Evolutionary conservation across 2,329 filamentous ascomycete species (phyloP).

Genomic region (Dactylella cylindrospora): DNA sequence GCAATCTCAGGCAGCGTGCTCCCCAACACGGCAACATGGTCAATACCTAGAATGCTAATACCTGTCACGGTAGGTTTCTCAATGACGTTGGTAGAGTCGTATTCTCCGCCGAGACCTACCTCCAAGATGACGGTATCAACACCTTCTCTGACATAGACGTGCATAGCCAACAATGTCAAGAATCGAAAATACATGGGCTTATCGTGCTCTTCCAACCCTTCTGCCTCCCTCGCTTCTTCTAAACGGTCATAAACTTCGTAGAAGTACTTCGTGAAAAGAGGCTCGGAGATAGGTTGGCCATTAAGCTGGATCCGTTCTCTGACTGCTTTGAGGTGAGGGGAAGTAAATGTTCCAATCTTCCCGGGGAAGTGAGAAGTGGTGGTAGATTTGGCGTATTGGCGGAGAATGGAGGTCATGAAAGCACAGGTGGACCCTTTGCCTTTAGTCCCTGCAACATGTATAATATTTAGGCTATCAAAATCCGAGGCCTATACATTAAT

Average conservation of each 20-base stretch:
- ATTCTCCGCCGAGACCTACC: conserved; percentile 91
- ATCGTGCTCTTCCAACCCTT: conserved; percentile 59
- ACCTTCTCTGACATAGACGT: conserved; percentile 74
- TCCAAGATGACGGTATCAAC: conserved; percentile 81
- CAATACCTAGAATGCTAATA: conserved; percentile 79
- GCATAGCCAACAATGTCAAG: conserved; percentile 82
- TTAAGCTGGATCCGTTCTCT: conserved; percentile 68
- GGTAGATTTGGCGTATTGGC: conserved; percentile 59
- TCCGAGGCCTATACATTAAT: conserved; percentile 60
- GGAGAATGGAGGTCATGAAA: conserved; percentile 77
- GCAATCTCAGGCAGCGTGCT: conserved; percentile 77
- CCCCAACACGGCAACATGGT: conserved; percentile 80
- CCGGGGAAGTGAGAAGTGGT: conserved; percentile 47
- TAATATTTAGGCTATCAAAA: conserved; percentile 62
- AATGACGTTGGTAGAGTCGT: conserved; percentile 87
- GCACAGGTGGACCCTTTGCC: conserved; percentile 89
- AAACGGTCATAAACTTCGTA: conserved; percentile 68
- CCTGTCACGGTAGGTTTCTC: conserved; percentile 68
- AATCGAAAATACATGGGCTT: conserved; percentile 94
- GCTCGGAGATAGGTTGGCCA: conserved; percentile 61
- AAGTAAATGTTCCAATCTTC: conserved; percentile 68
- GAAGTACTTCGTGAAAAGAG: conserved; percentile 65
- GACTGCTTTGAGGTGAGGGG: conserved; percentile 68
- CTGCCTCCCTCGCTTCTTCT: conserved; percentile 58
- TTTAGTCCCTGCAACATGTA: conserved; percentile 92